Percentiles rank a stretch among this genome's conserved stretches.
Evolutionary conservation across 2,329 filamentous ascomycete genomes (phyloP).

Genomic region (Cladosporium austrohemisphaericum): DNA sequence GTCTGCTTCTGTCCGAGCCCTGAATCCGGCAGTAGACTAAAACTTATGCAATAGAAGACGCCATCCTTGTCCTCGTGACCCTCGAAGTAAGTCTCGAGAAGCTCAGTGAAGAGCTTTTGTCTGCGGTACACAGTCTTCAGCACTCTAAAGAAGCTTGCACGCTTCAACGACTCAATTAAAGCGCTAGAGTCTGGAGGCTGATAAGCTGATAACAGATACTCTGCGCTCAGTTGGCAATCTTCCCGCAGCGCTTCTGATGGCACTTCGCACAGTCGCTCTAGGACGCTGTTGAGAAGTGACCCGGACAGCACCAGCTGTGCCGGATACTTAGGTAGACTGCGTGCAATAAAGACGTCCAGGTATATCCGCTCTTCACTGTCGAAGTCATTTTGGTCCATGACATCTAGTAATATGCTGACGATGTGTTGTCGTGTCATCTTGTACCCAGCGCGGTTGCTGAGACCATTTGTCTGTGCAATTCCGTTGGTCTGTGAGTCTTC

Average conservation of each 20-base stretch:
- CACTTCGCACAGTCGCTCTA: slow-evolving; percentile 79
- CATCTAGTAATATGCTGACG: slow-evolving; percentile 81
- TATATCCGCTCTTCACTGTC: slow-evolving; percentile 81
- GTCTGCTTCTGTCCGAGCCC: slow-evolving; percentile 66
- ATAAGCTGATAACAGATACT: slow-evolving; percentile 91
- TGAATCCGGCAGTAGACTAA: slow-evolving; percentile 65
- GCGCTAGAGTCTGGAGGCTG: slow-evolving; percentile 76
- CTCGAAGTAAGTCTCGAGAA: slow-evolving; percentile 79
- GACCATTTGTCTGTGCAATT: slow-evolving; percentile 24
- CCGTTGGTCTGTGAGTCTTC: slow-evolving; percentile 45
- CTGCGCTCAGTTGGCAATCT: slow-evolving; percentile 93
- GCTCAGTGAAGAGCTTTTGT: slow-evolving; percentile 73
- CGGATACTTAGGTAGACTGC: slow-evolving; percentile 92
- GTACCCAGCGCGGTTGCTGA: slow-evolving; percentile 24
- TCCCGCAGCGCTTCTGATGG: slow-evolving; percentile 77
- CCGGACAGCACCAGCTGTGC: slow-evolving; percentile 91
- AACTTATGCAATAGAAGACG: slow-evolving; percentile 74
- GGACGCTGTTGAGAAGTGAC: slow-evolving; percentile 74
- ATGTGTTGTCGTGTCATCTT: slow-evolving; percentile 83
- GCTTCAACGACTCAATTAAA: slow-evolving; percentile 72
- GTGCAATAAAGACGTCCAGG: slow-evolving; percentile 96
- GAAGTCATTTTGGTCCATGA: slow-evolving; percentile 79
- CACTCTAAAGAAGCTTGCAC: slow-evolving; percentile 84
- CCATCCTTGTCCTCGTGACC: slow-evolving; percentile 71
- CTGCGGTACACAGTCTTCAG: slow-evolving; percentile 81